Conservation (phyloP, 805 yeast species). For the Saccharomycopsis malanga region DNA sequence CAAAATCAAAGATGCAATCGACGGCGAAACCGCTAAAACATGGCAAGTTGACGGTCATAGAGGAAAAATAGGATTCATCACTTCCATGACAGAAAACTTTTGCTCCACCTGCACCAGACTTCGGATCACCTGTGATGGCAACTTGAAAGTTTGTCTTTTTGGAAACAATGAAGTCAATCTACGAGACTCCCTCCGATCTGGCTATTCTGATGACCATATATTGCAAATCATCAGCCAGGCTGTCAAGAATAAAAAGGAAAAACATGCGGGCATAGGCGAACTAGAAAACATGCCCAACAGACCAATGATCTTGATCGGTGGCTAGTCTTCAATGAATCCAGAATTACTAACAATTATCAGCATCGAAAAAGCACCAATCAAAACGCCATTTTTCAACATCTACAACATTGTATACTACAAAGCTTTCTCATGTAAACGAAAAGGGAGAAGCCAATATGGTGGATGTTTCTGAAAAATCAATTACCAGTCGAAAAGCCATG, state of each 20-base stretch:
- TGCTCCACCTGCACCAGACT: constrained; percentile 47
- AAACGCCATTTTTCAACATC: too few species aligned
- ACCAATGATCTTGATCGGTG: constrained; percentile 53
- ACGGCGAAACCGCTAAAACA: constrained; percentile 47
- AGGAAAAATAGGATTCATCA: constrained; percentile 45
- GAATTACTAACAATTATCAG: background rate
- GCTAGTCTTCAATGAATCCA: constrained; percentile 30
- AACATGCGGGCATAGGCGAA: constrained; percentile 46
- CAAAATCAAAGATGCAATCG: constrained; percentile 23
- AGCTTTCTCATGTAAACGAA: constrained; percentile 33
- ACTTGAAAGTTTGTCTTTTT: constrained; percentile 47
- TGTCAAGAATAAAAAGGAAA: constrained; percentile 39
- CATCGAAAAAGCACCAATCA: background rate
- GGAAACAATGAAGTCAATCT: constrained; percentile 45
- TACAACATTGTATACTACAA: too few species aligned
- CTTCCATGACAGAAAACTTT: constrained; percentile 49
- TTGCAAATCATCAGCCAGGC: constrained; percentile 38
- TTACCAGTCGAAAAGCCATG: constrained; percentile 36
- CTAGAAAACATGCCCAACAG: constrained; percentile 41
- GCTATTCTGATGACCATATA: constrained; percentile 30
- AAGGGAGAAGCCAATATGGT: constrained; percentile 44
- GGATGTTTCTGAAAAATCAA: constrained; percentile 35
- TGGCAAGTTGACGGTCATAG: constrained; percentile 35
- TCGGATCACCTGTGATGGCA: constrained; percentile 47
- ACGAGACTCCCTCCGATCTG: constrained; percentile 35